These are phyloP conservation scores for Suillus plorans DNA, from an alignment of 768 basidiomycete species.

Conservation along the genomic window DNA sequence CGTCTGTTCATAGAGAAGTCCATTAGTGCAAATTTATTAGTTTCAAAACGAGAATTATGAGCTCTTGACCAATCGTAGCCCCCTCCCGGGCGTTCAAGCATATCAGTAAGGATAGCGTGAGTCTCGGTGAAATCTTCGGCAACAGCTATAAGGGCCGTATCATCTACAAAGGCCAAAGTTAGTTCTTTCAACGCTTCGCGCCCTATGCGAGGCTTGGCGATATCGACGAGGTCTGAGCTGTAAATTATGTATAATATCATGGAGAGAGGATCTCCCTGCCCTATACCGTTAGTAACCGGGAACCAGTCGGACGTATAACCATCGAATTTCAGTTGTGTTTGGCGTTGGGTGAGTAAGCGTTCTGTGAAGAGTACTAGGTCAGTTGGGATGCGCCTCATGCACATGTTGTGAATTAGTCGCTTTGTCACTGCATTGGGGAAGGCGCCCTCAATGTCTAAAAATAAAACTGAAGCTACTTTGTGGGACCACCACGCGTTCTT, in stretches of 20 bases:
- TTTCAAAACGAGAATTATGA: conserved; percentile 20
- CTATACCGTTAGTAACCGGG: neutral
- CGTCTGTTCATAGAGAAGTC: neutral
- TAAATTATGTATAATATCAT: neutral
- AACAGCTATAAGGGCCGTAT: neutral
- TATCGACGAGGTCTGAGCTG: neutral
- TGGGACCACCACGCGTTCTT: neutral
- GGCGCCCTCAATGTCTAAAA: neutral
- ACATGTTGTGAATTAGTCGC: neutral
- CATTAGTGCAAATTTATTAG: conserved; percentile 8
- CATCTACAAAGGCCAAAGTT: neutral
- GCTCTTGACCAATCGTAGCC: conserved; percentile 10
- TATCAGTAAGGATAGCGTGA: rapidly evolving
- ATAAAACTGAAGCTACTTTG: rapidly evolving
- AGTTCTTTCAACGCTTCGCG: neutral
- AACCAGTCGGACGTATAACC: neutral
- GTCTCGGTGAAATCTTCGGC: rapidly evolving
- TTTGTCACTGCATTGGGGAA: neutral
- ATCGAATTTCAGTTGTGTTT: neutral
- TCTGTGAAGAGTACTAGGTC: neutral
- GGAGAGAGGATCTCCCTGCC: rapidly evolving
- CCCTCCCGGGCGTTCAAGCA: no score
- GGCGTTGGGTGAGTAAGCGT: rapidly evolving
- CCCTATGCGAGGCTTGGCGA: rapidly evolving
- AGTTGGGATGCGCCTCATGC: neutral